A percentile compares a stretch with the other conserved stretches of the same genome.
phyloP scores from a whole-genome alignment of 345 rosid genomes.

The Brassica juncea region DNA sequence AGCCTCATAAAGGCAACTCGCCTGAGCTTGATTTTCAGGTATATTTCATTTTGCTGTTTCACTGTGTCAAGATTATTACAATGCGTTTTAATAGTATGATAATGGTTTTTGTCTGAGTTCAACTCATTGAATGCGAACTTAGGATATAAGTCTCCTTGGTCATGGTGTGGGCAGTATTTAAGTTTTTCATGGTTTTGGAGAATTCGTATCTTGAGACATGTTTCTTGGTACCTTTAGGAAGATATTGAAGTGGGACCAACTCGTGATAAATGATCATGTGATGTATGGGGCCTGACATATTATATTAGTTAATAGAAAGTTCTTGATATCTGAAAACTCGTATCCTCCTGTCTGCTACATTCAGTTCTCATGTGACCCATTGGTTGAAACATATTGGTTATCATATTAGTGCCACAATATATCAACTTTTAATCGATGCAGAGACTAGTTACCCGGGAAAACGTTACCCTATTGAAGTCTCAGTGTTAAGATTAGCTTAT shows the following conservation, averaged over 20 bases:
- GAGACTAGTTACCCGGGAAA: neutral
- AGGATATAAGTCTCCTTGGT: conserved; percentile 13
- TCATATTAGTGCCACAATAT: conserved; percentile 6
- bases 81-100: neutral
- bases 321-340: neutral
- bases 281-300: conserved; percentile 32
- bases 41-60: conserved; percentile 5
- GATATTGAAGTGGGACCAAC: conserved; percentile 36
- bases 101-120: neutral
- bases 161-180: conserved; percentile 13
- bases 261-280: conserved; percentile 39
- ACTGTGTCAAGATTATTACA: conserved; percentile 13
- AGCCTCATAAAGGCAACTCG: conserved; percentile 45
- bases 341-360: conserved; percentile 25
- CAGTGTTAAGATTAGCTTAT: neutral
- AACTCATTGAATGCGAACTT: conserved; percentile 16
- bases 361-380: neutral
- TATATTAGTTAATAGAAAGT: conserved; percentile 13
- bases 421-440: neutral
- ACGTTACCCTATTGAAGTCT: neutral
- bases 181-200: conserved; percentile 20
- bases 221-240: conserved; percentile 25
- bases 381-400: neutral
- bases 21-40: conserved; percentile 65
- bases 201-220: conserved; percentile 24